phyloP scores from a whole-genome alignment of 495 filamentous ascomycete species.

The Aspergillus funiculosus region DNA sequence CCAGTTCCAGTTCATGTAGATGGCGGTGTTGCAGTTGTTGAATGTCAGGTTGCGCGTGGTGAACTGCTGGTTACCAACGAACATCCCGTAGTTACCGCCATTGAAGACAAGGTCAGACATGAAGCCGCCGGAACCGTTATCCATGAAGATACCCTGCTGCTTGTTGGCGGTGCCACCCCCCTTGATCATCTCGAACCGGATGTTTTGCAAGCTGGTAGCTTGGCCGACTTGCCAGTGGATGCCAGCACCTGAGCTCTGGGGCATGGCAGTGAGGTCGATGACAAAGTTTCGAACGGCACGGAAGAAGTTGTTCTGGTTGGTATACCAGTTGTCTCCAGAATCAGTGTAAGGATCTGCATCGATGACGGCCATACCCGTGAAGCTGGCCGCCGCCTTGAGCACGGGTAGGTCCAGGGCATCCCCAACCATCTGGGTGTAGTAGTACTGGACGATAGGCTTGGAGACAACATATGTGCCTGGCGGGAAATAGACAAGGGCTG shows the following conservation, averaged over 20 bases:
- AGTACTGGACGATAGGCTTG: constrained; percentile 62
- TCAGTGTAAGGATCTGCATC: constrained; percentile 79
- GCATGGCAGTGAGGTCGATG: constrained; percentile 75
- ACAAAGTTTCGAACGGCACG: constrained; percentile 92
- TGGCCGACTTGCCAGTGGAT: constrained; percentile 99
- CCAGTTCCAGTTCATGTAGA: constrained; percentile 96
- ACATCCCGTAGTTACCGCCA: constrained; percentile 77
- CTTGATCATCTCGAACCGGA: constrained; percentile 80
- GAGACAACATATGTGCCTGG: constrained; percentile 69
- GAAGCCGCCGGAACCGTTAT: constrained; percentile 87
- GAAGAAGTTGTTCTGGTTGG: constrained; percentile 99
- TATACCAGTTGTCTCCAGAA: constrained; percentile 64
- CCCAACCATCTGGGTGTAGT: constrained; percentile 77
- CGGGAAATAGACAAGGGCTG: constrained; percentile 76
- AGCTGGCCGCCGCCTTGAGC: constrained; percentile 66
- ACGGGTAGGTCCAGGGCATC: constrained; percentile 65
- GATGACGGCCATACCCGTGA: constrained; percentile 82
- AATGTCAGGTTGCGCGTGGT: constrained; percentile 88
- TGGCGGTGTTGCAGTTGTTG: constrained; percentile 79
- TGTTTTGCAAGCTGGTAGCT: constrained; percentile 86
- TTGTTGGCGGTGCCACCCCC: constrained; percentile 62
- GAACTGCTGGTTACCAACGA: constrained; percentile 92
- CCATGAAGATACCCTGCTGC: constrained; percentile 94
- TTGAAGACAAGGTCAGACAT: constrained; percentile 85
- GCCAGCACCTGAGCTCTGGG: constrained; percentile 57